These are phyloP conservation scores for Fulvia fulva DNA, from an alignment of 2,329 filamentous ascomycete genomes.

Conservation along the genomic window DNA sequence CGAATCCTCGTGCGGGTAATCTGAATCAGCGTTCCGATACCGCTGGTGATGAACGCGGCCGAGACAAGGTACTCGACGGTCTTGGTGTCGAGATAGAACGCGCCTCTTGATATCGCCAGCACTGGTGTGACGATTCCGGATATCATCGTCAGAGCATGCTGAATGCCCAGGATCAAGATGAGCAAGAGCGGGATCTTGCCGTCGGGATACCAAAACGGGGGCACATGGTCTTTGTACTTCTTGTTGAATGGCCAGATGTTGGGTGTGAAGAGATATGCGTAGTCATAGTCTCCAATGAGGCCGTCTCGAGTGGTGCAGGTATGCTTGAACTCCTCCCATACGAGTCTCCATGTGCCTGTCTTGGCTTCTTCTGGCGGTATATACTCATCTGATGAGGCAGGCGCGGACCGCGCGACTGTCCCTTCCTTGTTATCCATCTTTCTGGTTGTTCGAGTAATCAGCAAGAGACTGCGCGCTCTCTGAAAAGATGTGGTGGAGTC, in stretches of 20 bases:
- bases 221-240: slow-evolving; percentile 15
- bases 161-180: slow-evolving; percentile 19
- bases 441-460: background rate
- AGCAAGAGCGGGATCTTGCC: slow-evolving; percentile 22
- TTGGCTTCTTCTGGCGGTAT: background rate
- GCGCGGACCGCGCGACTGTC: background rate
- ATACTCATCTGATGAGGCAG: background rate
- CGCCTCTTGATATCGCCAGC: slow-evolving; percentile 14
- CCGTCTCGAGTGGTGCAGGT: slow-evolving; percentile 20
- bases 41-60: slow-evolving; percentile 21
- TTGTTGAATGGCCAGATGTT: slow-evolving; percentile 20
- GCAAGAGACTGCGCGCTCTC: background rate
- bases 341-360: slow-evolving; percentile 2
- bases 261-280: slow-evolving; percentile 22
- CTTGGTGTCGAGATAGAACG: slow-evolving; percentile 16
- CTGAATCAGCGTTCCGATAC: slow-evolving; percentile 17
- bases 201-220: slow-evolving; percentile 21
- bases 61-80: slow-evolving; percentile 18
- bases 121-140: slow-evolving; percentile 21
- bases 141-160: slow-evolving; percentile 21
- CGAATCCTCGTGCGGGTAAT: slow-evolving; percentile 16
- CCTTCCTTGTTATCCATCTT: slow-evolving; percentile 3
- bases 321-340: slow-evolving; percentile 14
- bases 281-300: slow-evolving; percentile 21
- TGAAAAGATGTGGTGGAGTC: background rate